Evolutionary conservation across 2,329 filamentous ascomycete genomes (phyloP).

Genomic region (Botrytis deweyae): DNA sequence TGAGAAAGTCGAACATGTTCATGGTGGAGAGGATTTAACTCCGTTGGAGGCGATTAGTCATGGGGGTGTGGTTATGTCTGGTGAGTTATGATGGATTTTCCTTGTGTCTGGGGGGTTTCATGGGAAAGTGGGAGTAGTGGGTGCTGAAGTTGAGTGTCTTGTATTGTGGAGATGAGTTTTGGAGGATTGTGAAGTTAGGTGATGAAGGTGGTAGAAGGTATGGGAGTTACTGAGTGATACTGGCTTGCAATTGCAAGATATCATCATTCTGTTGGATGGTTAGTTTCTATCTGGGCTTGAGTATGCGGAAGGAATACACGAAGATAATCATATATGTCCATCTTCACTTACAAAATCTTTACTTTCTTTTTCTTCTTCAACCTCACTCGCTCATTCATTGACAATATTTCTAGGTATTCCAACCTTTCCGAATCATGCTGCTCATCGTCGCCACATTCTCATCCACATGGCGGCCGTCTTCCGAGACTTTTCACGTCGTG

Average conservation of each 20-base stretch:
- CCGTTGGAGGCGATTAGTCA: constrained; percentile 40
- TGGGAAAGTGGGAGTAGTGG: background rate
- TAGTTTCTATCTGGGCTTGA: background rate
- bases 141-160: background rate
- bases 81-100: constrained; percentile 28
- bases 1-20: constrained; percentile 30
- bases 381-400: background rate
- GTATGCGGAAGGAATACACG: background rate
- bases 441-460: constrained; percentile 62
- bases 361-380: background rate
- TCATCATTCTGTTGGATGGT: background rate
- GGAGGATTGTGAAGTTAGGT: background rate
- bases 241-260: background rate
- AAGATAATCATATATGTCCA: background rate
- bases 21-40: constrained; percentile 33
- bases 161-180: background rate
- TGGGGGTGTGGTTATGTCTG: constrained; percentile 31
- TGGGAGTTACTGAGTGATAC: background rate
- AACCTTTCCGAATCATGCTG: constrained; percentile 51
- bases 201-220: background rate
- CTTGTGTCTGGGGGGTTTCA: background rate
- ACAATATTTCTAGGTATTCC: constrained; percentile 50
- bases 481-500: constrained; percentile 63
- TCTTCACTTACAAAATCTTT: background rate
- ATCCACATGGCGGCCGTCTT: constrained; percentile 68